Conservation (phyloP, 2,329 filamentous ascomycete species). For the Colletotrichum sp. region DNA sequence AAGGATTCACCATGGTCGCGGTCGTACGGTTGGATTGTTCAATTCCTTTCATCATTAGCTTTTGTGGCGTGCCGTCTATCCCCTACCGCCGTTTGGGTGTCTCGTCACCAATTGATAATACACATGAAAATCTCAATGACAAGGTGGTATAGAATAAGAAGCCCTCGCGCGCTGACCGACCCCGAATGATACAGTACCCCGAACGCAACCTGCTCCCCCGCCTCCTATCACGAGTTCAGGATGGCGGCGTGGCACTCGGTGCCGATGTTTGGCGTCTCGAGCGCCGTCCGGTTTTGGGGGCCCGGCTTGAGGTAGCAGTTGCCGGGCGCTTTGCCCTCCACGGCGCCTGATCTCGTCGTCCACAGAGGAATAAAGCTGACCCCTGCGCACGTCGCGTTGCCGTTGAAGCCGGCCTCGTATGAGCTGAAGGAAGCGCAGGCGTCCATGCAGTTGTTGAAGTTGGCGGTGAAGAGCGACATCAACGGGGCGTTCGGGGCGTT, state of each 20-base stretch:
- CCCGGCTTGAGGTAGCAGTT: constrained; percentile 51
- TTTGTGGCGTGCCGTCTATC: background rate
- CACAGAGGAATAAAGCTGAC: constrained; percentile 47
- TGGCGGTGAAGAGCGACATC: constrained; percentile 44
- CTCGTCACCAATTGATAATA: background rate
- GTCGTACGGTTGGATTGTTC: background rate
- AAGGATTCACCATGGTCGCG: background rate
- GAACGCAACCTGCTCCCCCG: background rate
- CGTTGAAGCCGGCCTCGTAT: constrained; percentile 3
- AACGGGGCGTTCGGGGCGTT: constrained; percentile 42
- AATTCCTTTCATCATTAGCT: background rate
- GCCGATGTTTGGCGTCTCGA: constrained; percentile 35
- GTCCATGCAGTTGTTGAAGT: constrained; percentile 51
- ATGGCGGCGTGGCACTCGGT: constrained; percentile 40
- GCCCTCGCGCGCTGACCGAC: background rate
- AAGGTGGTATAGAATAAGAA: background rate
- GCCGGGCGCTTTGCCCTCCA: constrained; percentile 38
- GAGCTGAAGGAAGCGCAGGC: constrained; percentile 43
- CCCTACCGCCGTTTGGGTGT: background rate
- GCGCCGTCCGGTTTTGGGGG: constrained; percentile 30
- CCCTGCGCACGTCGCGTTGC: constrained; percentile 31
- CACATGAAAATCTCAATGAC: background rate
- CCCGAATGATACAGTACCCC: background rate
- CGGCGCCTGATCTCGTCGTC: constrained; percentile 40
- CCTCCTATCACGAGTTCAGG: background rate